Conservation (phyloP, 2,329 filamentous ascomycete species). For the Cordyceps farinosa region DNA sequence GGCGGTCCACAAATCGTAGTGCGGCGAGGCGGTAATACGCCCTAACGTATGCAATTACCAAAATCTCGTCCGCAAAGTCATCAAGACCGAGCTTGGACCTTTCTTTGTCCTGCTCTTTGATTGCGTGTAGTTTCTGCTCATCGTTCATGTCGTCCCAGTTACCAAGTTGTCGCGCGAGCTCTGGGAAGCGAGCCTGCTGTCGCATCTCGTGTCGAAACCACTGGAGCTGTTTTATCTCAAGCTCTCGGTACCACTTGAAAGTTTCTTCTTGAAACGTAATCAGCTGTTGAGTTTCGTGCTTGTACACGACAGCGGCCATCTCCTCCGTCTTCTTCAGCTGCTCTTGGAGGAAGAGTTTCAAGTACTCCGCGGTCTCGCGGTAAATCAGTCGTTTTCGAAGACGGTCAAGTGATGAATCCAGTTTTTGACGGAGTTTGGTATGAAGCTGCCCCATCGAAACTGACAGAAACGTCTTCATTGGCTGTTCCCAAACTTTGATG, state of each 20-base stretch:
- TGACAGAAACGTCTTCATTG: constrained; percentile 47
- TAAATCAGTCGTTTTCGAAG: constrained; percentile 49
- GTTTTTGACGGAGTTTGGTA: constrained; percentile 41
- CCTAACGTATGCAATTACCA: constrained; percentile 59
- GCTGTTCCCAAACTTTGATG: constrained; percentile 55
- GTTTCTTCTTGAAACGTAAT: constrained; percentile 55
- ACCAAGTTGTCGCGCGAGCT: constrained; percentile 27
- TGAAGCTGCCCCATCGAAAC: constrained; percentile 48
- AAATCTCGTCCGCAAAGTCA: constrained; percentile 56
- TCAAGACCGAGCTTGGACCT: constrained; percentile 52
- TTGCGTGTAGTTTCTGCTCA: constrained; percentile 45
- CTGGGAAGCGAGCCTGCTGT: constrained; percentile 39
- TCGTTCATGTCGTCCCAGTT: constrained; percentile 46
- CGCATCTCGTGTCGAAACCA: constrained; percentile 49
- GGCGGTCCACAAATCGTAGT: constrained; percentile 58
- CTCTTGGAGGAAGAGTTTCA: constrained; percentile 43
- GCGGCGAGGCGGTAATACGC: constrained; percentile 69
- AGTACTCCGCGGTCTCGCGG: constrained; percentile 40
- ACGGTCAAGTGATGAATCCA: constrained; percentile 45
- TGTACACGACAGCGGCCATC: constrained; percentile 44
- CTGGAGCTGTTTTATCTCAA: constrained; percentile 44
- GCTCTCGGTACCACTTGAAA: constrained; percentile 42
- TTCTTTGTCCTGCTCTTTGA: constrained; percentile 40
- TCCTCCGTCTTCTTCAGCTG: constrained; percentile 34
- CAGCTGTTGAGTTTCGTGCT: constrained; percentile 51